Evolutionary conservation across 2,329 filamentous ascomycete species (phyloP), one percentile per base, ranked within the genome.

Genomic region (Colletotrichum theobromicola): DNA sequence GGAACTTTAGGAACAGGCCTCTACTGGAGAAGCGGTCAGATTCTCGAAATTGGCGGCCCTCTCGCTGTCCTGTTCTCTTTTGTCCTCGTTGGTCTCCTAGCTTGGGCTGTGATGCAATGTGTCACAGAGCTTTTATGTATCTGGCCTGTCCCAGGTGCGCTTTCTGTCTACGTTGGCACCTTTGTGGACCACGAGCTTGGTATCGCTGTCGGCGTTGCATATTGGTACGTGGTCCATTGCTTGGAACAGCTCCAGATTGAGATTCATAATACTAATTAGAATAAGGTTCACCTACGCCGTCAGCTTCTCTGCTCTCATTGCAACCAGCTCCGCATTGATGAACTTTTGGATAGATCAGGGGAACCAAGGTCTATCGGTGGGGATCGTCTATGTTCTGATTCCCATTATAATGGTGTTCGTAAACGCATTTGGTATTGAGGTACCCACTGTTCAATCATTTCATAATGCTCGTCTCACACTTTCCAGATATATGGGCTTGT

Each of bases 151-250:
- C 81, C 81, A 1, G 81, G 81, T 26, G 81, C 81, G 3, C 37
- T 83, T 26, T 79, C 79, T 7, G 78, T 80, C 55, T 83, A 81
- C 55, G 80, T 82, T 12, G 78, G 80, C 67, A 79, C 80, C 66
- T 83, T 82, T 68, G 79, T 83, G 10, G 81, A 83, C 53, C 76
- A 72, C 12, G 81, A 82, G 46, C 75, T 83, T n/a, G 81, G 81
- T 7, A 80, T 82, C 30, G 78, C 78, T 7, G 78, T 82, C 24
- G 81, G 81, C 37, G 76, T 82, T 35, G 78, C 79, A 50, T 82
- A 83, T 66, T 83, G 81, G 81, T 83, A 67, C 62, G 81, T 74
- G 37, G 21, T 77, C 28, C 77, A n/a, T n/a, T 7, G 2, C 24
- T 55, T 3, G 16, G 24, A 9, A 26, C 26, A 9, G 12, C 53